phyloP scores from a whole-genome alignment of 768 basidiomycete genomes.

The Phanerochaete sordida region DNA sequence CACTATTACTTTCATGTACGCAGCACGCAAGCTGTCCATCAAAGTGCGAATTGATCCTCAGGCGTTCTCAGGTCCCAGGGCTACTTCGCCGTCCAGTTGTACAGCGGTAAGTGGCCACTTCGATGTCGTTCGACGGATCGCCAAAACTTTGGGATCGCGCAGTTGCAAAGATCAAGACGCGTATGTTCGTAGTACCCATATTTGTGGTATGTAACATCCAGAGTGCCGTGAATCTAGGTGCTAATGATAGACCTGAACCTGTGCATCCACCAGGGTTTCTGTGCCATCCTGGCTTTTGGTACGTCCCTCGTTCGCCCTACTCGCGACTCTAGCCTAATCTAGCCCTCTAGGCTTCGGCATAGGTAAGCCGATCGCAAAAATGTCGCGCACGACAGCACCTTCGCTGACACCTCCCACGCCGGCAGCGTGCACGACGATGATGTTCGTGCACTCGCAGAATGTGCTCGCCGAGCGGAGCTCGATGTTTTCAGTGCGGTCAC shows the following conservation, averaged over 20 bases:
- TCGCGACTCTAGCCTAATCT: neutral
- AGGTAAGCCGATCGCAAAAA: neutral
- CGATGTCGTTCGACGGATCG: neutral
- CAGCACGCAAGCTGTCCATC: neutral
- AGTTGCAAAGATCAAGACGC: neutral
- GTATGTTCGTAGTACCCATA: too few species aligned
- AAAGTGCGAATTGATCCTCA: neutral
- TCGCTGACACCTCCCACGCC: neutral
- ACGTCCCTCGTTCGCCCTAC: neutral
- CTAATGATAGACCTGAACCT: too few species aligned
- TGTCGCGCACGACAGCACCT: neutral
- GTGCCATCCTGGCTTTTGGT: neutral
- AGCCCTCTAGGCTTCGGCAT: neutral
- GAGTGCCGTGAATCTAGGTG: too few species aligned
- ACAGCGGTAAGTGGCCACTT: conserved; percentile 25
- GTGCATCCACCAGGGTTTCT: neutral
- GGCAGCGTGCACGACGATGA: conserved; percentile 31
- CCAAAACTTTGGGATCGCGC: neutral
- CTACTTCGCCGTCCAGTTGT: conserved; percentile 41
- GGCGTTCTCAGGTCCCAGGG: conserved; percentile 35
- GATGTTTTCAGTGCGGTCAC: conserved; percentile 24
- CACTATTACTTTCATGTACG: conserved; percentile 41
- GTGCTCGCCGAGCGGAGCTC: conserved; percentile 29
- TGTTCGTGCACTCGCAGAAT: conserved; percentile 31
- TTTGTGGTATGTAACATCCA: too few species aligned